Evolutionary conservation across 2,329 filamentous ascomycete genomes (phyloP), one percentile per base, ranked within the genome.

Genomic region (Monilinia vaccinii-corymbosi): DNA sequence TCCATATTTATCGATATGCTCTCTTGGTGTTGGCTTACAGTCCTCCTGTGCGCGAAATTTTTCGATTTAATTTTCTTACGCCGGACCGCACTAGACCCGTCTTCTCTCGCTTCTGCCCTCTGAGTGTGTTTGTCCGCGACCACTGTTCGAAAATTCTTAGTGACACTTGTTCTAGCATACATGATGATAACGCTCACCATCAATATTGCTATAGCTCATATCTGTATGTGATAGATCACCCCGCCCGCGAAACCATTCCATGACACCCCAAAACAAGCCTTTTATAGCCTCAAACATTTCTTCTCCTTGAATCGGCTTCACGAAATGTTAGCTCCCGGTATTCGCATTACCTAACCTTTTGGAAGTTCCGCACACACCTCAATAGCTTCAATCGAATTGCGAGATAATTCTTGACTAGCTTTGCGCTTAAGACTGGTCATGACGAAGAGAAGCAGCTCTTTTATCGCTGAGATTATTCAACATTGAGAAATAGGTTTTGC

Each of bases 351-450:
- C 7, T 10, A 34, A 5, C 38, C 9, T 23, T 44, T 34, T 44
- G 21, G 3, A 4, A 21, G 2, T 21, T 34, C n/a, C 11, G 38
- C n/a, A 55, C 32, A 36, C 58, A 63, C 62, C 63, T 67, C 58
- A n/a, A 58, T 36, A 16, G 61, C 42, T 18, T 47, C 40, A 21
- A 62, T 47, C 13, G 64, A 63, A 46, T 63, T 61, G 18, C 62
- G 56, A 23, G 60, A 66, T 55, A 67, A 61, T 58, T 69, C 57
- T 36, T 65, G 56, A 14, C 55, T 40, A 32, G 68, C 67, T 63
- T 66, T 69, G 44, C 68, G 62, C 60, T 70, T 70, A 49, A 52
- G 60, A 55, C 48, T 52, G 57, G 48, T 59, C 57, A 59, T 59
- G 38, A 34, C 57, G 57, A 34, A 32, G 23, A 53, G 34, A n/a